Base-by-base conservation (phyloP, 805 yeast species). In the Clavispora phyllophila region DNA sequence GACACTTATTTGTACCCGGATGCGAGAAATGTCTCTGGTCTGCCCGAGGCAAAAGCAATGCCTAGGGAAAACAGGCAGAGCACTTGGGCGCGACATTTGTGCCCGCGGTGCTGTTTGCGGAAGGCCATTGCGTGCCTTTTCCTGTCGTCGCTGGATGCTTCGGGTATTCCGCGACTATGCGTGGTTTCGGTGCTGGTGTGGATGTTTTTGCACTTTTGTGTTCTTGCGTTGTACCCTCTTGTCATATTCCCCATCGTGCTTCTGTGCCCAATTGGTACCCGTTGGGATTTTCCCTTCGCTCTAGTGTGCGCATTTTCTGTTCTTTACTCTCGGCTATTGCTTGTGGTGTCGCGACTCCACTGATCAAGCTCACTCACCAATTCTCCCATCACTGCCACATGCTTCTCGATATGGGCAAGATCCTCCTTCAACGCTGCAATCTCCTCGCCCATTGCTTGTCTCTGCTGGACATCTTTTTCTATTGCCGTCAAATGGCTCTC, bases 281-380 rank as follows among this genome's bases (percentile, higher is more conserved):
- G n/a, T n/a, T n/a, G n/a, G n/a, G n/a, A n/a, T n/a, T n/a, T n/a
- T n/a, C n/a, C n/a, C n/a, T n/a, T n/a, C n/a, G n/a, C n/a, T n/a
- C n/a, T n/a, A n/a, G n/a, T n/a, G n/a, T n/a, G n/a, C n/a, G n/a
- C 23, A 22, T 22, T 8, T 22, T 8, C 8, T 8, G 7, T 22
- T 22, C 23, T 22, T 5, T 5, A 22, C 8, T 22, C 23, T 22
- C 23, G 23, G 5, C 8, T 22, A 5, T 22, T 22, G 23, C 7
- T 22, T 5, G 23, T 22, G 82, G 70, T 29, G 20, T 29, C 33
- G 33, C 33, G 33, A 9, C 22, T 29, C 78, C 84, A 81, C 45
- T 72, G 75, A 43, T 82, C 86, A 27, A 85, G 53, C 48, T 85
- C 89, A 19, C 63, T 61, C 9, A 76, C 71, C 3, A 84, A 48